Evolutionary conservation across 768 basidiomycete genomes (phyloP).

Genomic region (Panaeolus papilionaceus): DNA sequence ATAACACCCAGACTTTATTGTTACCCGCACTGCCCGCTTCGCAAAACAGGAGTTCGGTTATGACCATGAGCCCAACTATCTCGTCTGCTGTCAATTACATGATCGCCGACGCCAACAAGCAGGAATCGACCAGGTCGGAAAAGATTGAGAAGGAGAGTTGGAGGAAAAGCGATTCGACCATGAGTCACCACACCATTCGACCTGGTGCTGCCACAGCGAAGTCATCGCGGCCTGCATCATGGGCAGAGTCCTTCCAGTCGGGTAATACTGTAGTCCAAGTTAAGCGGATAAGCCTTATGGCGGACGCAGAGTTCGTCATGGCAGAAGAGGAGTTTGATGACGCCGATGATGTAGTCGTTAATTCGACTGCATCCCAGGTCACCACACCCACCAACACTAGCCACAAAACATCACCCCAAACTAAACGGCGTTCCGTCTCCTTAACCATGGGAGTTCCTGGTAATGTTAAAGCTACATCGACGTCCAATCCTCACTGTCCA

Average conservation of each 20-base stretch:
- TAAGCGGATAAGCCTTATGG: constrained; percentile 72
- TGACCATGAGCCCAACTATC: constrained; percentile 62
- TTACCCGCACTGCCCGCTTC: constrained; percentile 22
- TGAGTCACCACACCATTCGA: constrained; percentile 76
- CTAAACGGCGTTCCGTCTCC: constrained; percentile 69
- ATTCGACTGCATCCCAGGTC: neutral
- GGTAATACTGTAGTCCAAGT: constrained; percentile 73
- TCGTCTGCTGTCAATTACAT: constrained; percentile 65
- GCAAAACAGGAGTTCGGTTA: constrained; percentile 55
- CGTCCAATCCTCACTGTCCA: constrained; percentile 28
- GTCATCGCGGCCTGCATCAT: constrained; percentile 75
- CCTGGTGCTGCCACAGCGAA: constrained; percentile 50
- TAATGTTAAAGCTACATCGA: constrained; percentile 27
- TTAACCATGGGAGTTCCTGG: constrained; percentile 49
- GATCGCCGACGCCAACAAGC: constrained; percentile 30
- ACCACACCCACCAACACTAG: constrained; percentile 28
- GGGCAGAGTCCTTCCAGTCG: constrained; percentile 79
- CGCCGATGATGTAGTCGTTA: constrained; percentile 23
- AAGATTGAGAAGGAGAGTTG: constrained; percentile 69
- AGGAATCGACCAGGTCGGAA: constrained; percentile 27
- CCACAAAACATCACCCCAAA: constrained; percentile 10
- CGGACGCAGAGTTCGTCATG: constrained; percentile 71
- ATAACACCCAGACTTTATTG: constrained; percentile 17
- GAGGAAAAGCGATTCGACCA: constrained; percentile 86
- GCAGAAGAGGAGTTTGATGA: constrained; percentile 62